phyloP scores from a whole-genome alignment of 352 stramenopile genomes.

The Pythium oligandrum region DNA sequence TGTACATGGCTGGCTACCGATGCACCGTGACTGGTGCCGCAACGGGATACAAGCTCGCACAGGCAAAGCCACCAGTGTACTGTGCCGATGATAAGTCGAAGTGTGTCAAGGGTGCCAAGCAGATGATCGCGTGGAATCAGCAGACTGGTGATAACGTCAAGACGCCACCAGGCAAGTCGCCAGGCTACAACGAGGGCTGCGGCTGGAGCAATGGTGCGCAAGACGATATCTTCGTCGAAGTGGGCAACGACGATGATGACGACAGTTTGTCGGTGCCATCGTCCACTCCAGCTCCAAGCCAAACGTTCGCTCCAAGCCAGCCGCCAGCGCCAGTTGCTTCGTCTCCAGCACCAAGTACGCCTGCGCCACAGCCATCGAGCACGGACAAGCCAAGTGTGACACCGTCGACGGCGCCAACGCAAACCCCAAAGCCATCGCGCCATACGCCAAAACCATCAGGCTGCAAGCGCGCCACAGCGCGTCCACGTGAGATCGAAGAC shows the following conservation, averaged over 20 bases:
- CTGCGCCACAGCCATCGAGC: too few species aligned
- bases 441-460: too few species aligned
- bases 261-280: too few species aligned
- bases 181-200: background rate
- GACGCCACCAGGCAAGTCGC: background rate
- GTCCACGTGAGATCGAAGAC: too few species aligned
- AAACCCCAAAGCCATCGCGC: too few species aligned
- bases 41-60: background rate
- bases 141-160: background rate
- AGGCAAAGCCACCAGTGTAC: background rate
- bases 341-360: too few species aligned
- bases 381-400: too few species aligned
- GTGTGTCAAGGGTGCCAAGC: background rate
- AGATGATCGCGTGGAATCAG: slow-evolving; percentile 1
- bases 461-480: too few species aligned
- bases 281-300: too few species aligned
- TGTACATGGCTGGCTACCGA: background rate
- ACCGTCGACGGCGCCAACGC: too few species aligned
- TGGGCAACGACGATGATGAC: background rate
- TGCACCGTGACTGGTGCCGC: background rate
- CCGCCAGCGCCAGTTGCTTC: too few species aligned
- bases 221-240: background rate
- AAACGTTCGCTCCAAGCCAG: too few species aligned
- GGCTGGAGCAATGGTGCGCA: background rate
- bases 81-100: background rate